Evolutionary conservation across 1,284 basidiomycete genomes (phyloP).

Genomic region (Tilletia walkeri): DNA sequence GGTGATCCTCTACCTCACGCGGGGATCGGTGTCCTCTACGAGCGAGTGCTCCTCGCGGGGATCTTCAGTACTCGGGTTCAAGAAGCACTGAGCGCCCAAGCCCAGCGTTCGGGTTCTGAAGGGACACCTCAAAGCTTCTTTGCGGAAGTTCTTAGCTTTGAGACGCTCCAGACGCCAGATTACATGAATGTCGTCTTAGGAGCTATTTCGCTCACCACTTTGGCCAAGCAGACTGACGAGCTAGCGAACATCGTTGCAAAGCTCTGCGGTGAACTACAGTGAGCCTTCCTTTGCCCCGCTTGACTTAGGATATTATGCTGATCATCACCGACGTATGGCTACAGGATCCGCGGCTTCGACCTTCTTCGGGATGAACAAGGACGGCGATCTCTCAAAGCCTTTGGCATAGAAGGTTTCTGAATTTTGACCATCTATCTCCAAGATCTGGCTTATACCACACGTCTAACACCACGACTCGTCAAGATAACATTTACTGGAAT

Average conservation of each 20-base stretch:
- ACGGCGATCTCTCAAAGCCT: not conserved
- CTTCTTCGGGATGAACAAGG: not conserved
- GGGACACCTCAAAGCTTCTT: slow-evolving; percentile 21
- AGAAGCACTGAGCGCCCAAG: slow-evolving; percentile 9
- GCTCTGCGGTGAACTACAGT: slow-evolving; percentile 1
- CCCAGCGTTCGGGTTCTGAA: slow-evolving; percentile 2
- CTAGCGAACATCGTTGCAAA: not conserved
- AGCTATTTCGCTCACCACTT: not conserved
- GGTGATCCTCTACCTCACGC: slow-evolving; percentile 30
- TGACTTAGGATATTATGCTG: not conserved
- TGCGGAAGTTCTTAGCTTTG: slow-evolving; percentile 27
- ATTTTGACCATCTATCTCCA: no score
- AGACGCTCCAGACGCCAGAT: slow-evolving; percentile 31
- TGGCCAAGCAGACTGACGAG: not conserved
- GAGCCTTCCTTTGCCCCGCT: not conserved
- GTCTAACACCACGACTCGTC: no score
- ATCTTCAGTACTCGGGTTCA: slow-evolving; percentile 18
- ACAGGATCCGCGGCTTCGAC: slow-evolving; percentile 7
- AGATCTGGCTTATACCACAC: no score
- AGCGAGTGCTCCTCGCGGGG: slow-evolving; percentile 16
- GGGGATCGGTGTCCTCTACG: slow-evolving; percentile 24
- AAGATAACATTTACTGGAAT: no score
- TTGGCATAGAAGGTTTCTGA: not conserved
- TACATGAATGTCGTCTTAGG: slow-evolving; percentile 26
- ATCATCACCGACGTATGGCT: not conserved